phyloP scores from a whole-genome alignment of 768 basidiomycete species.

The Mycena pura region DNA sequence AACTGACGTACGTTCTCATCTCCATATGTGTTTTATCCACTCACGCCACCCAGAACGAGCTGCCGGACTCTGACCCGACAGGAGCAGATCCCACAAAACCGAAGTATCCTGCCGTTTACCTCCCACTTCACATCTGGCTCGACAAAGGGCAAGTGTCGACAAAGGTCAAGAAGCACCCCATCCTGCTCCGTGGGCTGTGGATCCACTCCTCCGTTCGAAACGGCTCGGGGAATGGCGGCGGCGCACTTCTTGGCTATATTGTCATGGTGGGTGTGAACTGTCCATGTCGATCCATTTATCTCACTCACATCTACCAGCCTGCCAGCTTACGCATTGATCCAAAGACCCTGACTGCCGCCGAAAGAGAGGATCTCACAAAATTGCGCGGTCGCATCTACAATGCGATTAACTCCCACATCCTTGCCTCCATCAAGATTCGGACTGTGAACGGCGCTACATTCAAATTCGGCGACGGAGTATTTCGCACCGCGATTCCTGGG shows the following conservation, averaged over 20 bases:
- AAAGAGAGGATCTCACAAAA: not conserved
- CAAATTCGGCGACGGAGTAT: conserved; percentile 11
- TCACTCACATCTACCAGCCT: not conserved
- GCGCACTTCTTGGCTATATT: conserved; percentile 17
- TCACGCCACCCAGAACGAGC: not conserved
- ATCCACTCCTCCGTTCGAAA: not conserved
- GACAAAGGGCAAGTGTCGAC: not conserved
- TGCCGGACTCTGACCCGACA: not conserved
- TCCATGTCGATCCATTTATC: not conserved
- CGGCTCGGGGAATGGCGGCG: conserved; percentile 10
- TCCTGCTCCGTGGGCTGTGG: not conserved
- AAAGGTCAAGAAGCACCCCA: not conserved
- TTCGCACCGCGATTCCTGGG: conserved; percentile 13
- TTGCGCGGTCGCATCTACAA: conserved; percentile 15
- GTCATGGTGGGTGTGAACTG: conserved; percentile 2
- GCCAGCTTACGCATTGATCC: not conserved
- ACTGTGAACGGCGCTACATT: conserved; percentile 12
- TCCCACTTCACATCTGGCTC: not conserved
- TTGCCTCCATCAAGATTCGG: conserved; percentile 1
- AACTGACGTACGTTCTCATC: not conserved
- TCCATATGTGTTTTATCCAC: too few species aligned
- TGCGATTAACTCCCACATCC: conserved; percentile 1
- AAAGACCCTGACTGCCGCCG: not conserved
- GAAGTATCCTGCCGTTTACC: not conserved
- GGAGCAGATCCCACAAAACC: not conserved